Percentiles rank a stretch among this genome's conserved stretches.
These are phyloP conservation scores for Biscogniauxia marginata DNA, from an alignment of 2,329 filamentous ascomycete species.

Conservation along the genomic window DNA sequence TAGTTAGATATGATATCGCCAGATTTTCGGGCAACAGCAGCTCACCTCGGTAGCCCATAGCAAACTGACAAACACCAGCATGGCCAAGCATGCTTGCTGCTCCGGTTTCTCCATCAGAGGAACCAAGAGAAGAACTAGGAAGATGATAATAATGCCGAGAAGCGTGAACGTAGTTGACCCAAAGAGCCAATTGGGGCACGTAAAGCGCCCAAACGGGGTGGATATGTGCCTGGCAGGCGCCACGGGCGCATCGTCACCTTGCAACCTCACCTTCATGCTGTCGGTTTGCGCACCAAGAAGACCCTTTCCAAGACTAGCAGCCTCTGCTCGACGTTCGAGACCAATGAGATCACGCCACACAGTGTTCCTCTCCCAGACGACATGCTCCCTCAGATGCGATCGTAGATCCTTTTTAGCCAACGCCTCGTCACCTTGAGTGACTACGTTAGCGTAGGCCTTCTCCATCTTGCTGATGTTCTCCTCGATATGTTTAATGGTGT, in stretches of 20 bases:
- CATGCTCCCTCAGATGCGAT: constrained; percentile 89
- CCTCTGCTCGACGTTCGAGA: constrained; percentile 92
- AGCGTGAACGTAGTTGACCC: constrained; percentile 79
- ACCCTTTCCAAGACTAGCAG: constrained; percentile 83
- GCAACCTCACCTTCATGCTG: constrained; percentile 66
- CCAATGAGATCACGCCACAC: constrained; percentile 99
- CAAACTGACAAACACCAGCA: constrained; percentile 90
- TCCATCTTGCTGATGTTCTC: constrained; percentile 74
- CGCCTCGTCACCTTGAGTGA: constrained; percentile 75
- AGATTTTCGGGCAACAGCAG: constrained; percentile 3
- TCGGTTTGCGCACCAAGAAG: constrained; percentile 75
- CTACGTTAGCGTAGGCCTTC: constrained; percentile 73
- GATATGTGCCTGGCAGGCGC: constrained; percentile 64
- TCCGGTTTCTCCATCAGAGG: constrained; percentile 84
- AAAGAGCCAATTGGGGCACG: constrained; percentile 77
- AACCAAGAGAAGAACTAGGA: constrained; percentile 69
- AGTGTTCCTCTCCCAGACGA: constrained; percentile 98
- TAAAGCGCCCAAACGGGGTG: constrained; percentile 78
- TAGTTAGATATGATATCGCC: constrained; percentile 3
- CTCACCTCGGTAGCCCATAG: constrained; percentile 93
- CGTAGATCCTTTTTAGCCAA: constrained; percentile 82
- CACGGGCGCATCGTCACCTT: constrained; percentile 76
- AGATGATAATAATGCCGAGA: constrained; percentile 67
- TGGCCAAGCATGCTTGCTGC: constrained; percentile 93
- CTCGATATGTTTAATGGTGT: constrained; percentile 69